These are phyloP conservation scores for Arabidopsis suecica DNA, from an alignment of 345 rosid genomes.

Conservation along the genomic window DNA sequence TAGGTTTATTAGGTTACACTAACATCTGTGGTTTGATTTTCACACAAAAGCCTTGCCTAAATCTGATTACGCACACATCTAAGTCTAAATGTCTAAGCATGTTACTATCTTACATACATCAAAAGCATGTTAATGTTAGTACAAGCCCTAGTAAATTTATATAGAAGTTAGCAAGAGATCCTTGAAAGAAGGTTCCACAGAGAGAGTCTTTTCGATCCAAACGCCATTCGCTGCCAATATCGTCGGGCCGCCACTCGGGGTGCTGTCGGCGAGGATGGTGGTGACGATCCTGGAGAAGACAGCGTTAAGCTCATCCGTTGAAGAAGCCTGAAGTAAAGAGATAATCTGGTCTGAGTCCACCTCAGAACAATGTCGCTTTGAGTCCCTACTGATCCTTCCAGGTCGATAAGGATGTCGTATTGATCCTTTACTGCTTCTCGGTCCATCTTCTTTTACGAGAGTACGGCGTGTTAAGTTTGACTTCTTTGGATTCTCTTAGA, in stretches of 20 bases:
- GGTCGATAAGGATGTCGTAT: neutral
- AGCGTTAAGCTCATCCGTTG: conserved; percentile 60
- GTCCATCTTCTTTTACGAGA: neutral
- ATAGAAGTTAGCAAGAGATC: conserved; percentile 44
- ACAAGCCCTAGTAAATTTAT: too few relatives aligned
- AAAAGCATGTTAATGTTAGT: too few relatives aligned
- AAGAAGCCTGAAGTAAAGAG: conserved; percentile 66
- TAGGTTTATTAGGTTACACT: neutral
- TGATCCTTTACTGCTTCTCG: too few relatives aligned
- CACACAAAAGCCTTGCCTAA: neutral
- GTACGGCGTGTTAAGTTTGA: neutral
- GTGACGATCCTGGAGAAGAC: conserved; percentile 63
- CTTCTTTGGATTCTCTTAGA: neutral
- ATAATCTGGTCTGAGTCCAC: conserved; percentile 59
- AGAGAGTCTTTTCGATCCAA: conserved; percentile 62
- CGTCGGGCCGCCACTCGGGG: conserved; percentile 61
- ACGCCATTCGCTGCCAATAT: conserved; percentile 62
- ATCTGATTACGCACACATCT: neutral
- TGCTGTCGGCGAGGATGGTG: conserved; percentile 64
- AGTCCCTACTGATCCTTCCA: conserved; percentile 37
- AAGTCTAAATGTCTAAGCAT: too few relatives aligned
- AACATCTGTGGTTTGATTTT: neutral
- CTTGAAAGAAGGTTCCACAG: conserved; percentile 62
- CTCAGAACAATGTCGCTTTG: conserved; percentile 61
- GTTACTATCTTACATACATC: too few relatives aligned